phyloP scores from a whole-genome alignment of 768 basidiomycete genomes.

The Amanita subjunquillea region DNA sequence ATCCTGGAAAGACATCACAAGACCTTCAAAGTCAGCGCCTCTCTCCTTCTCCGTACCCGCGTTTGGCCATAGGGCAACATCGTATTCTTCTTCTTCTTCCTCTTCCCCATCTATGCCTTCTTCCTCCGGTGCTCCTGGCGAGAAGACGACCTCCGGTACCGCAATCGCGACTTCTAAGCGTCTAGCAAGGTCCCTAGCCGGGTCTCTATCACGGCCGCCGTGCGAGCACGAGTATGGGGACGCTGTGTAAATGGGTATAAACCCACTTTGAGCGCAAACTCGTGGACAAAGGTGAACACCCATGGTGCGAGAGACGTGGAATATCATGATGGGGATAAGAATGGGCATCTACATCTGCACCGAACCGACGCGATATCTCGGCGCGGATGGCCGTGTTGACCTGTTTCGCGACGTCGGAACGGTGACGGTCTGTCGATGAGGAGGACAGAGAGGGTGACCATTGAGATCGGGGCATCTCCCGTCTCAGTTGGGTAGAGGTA shows the following conservation, averaged over 20 bases:
- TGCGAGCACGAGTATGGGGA: neutral
- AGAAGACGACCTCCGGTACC: neutral
- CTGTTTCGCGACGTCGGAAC: no score
- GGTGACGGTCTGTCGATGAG: slow-evolving; percentile 4
- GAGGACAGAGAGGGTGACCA: slow-evolving; percentile 18
- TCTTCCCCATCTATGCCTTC: slow-evolving; percentile 10
- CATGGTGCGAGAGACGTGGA: slow-evolving; percentile 24
- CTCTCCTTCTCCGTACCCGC: slow-evolving; percentile 8
- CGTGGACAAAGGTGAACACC: slow-evolving; percentile 49
- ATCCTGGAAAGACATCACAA: slow-evolving; percentile 49
- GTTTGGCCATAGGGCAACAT: slow-evolving; percentile 28
- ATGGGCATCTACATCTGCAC: no score
- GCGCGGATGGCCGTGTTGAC: no score
- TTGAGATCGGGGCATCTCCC: slow-evolving; percentile 15
- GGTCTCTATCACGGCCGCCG: neutral
- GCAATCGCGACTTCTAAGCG: neutral
- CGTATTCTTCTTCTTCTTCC: slow-evolving; percentile 20
- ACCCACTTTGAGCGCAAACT: slow-evolving; percentile 42
- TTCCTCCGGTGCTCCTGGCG: slow-evolving; percentile 2
- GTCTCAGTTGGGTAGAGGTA: slow-evolving; percentile 18
- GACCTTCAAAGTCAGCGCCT: slow-evolving; percentile 36
- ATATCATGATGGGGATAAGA: no score
- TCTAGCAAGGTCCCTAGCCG: neutral
- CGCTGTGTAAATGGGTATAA: slow-evolving; percentile 48
- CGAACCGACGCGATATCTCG: no score